Percentiles rank a stretch among this genome's conserved stretches.
phyloP scores from a whole-genome alignment of 768 basidiomycete species.

The Pleurotus ostreatus region DNA sequence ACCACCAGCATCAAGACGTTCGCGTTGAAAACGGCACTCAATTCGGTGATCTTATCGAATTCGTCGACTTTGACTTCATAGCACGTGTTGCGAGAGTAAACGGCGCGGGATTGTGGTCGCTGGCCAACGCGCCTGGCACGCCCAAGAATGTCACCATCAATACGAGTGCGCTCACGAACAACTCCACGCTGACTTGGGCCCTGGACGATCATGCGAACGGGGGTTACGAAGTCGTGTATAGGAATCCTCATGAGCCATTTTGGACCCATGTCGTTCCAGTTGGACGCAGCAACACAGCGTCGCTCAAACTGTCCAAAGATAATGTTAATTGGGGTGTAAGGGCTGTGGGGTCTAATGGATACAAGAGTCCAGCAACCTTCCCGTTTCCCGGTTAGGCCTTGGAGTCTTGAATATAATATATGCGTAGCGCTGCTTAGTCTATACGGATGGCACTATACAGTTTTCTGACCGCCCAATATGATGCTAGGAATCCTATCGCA shows the following conservation, averaged over 20 bases:
- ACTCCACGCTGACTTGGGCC: slow-evolving; percentile 27
- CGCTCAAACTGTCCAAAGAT: slow-evolving; percentile 45
- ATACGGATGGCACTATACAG: slow-evolving; percentile 82
- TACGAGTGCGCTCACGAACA: not conserved
- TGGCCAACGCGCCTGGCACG: slow-evolving; percentile 52
- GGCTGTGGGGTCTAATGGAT: slow-evolving; percentile 49
- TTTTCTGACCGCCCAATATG: slow-evolving; percentile 85
- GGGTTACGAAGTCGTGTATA: slow-evolving; percentile 50
- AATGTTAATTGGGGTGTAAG: slow-evolving; percentile 47
- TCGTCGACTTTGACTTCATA: slow-evolving; percentile 48
- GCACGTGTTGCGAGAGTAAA: slow-evolving; percentile 52
- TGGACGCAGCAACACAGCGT: slow-evolving; percentile 35
- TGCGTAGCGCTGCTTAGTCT: slow-evolving; percentile 36
- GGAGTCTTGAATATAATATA: too few species aligned
- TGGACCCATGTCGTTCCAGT: slow-evolving; percentile 50
- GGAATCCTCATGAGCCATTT: slow-evolving; percentile 39
- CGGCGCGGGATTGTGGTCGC: slow-evolving; percentile 48
- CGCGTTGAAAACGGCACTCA: slow-evolving; percentile 47
- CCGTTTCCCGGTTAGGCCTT: slow-evolving; percentile 14
- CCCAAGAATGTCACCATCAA: slow-evolving; percentile 27
- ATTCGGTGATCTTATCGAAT: slow-evolving; percentile 52
- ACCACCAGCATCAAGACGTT: slow-evolving; percentile 55
- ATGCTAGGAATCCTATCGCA: slow-evolving; percentile 87
- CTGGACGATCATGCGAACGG: slow-evolving; percentile 33
- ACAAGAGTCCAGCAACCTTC: slow-evolving; percentile 47